Percentiles rank a stretch among this genome's conserved stretches.
phyloP scores from a whole-genome alignment of 352 stramenopile species.

The Phytophthora kernoviae region DNA sequence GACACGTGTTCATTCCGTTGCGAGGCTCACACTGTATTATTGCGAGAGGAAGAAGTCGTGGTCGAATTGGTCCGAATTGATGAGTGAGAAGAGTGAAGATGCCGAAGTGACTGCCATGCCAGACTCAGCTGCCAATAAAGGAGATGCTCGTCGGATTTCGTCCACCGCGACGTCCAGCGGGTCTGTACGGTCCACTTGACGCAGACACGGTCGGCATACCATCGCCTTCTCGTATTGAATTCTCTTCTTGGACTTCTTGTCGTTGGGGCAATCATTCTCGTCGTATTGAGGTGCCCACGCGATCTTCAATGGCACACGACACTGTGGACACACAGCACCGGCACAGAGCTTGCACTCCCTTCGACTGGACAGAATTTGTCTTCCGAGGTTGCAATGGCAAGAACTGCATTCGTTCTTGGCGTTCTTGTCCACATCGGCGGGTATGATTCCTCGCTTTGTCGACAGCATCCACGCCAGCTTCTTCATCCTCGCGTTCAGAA shows the following conservation, averaged over 20 bases:
- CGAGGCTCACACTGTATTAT: no score
- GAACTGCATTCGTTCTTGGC: slow-evolving; percentile 23
- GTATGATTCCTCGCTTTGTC: not conserved
- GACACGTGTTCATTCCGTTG: slow-evolving; percentile 1
- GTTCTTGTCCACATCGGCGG: slow-evolving; percentile 9
- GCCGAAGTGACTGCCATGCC: slow-evolving; percentile 30
- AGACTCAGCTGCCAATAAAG: slow-evolving; percentile 33
- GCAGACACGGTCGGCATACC: slow-evolving; percentile 34
- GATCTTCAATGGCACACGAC: slow-evolving; percentile 27
- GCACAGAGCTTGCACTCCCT: slow-evolving; percentile 25
- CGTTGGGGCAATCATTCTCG: slow-evolving; percentile 12
- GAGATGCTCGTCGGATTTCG: slow-evolving; percentile 31
- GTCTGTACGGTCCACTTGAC: slow-evolving; percentile 26
- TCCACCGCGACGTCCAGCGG: slow-evolving; percentile 36
- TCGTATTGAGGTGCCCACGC: slow-evolving; percentile 19
- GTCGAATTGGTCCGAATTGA: slow-evolving; percentile 46
- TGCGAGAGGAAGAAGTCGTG: slow-evolving; percentile 35
- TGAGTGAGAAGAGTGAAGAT: slow-evolving; percentile 42
- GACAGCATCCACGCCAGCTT: slow-evolving; percentile 64
- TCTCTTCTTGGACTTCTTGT: slow-evolving; percentile 3
- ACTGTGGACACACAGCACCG: slow-evolving; percentile 24
- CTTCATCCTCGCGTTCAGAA: slow-evolving; percentile 62
- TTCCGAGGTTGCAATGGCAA: slow-evolving; percentile 20
- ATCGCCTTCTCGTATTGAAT: slow-evolving; percentile 25
- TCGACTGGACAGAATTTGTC: slow-evolving; percentile 16